Conservation (phyloP, 495 filamentous ascomycete genomes). For the Staphylotrichum longicolle region DNA sequence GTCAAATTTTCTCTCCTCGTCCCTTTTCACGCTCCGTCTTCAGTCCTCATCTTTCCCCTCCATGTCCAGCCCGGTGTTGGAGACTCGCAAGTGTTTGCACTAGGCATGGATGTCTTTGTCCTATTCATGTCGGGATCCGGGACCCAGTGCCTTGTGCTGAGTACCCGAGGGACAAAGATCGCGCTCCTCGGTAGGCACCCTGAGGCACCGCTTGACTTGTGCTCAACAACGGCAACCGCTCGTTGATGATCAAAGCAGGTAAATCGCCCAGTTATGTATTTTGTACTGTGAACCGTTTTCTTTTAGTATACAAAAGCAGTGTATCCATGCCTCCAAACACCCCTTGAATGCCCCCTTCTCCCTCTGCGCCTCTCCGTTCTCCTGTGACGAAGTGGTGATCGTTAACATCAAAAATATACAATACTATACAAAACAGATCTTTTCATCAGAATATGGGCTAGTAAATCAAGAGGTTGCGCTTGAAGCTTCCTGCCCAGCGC, state of each 20-base stretch:
- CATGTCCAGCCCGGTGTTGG: too few relatives aligned
- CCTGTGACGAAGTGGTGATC: slow-evolving; percentile 8
- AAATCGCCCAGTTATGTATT: too few relatives aligned
- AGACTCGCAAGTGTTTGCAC: too few relatives aligned
- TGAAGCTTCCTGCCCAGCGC: neutral
- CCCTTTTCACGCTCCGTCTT: too few relatives aligned
- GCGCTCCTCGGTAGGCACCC: too few relatives aligned
- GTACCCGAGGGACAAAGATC: too few relatives aligned
- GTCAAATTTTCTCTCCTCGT: neutral
- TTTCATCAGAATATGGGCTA: neutral
- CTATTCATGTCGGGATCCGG: slow-evolving; percentile 1
- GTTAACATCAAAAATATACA: neutral
- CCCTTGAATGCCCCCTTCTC: neutral
- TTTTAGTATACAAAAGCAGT: too few relatives aligned
- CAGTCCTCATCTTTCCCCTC: too few relatives aligned
- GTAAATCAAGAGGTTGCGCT: neutral
- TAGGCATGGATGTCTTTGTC: neutral
- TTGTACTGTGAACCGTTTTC: too few relatives aligned
- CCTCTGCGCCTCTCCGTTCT: neutral
- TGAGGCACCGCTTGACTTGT: too few relatives aligned
- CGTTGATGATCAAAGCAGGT: too few relatives aligned
- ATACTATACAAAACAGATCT: neutral
- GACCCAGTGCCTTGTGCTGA: neutral
- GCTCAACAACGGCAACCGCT: too few relatives aligned
- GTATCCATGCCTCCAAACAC: neutral